Evolutionary conservation across 2,329 filamentous ascomycete genomes (phyloP), one percentile per base, ranked within the genome.

Genomic region (Penicillium sp.): DNA sequence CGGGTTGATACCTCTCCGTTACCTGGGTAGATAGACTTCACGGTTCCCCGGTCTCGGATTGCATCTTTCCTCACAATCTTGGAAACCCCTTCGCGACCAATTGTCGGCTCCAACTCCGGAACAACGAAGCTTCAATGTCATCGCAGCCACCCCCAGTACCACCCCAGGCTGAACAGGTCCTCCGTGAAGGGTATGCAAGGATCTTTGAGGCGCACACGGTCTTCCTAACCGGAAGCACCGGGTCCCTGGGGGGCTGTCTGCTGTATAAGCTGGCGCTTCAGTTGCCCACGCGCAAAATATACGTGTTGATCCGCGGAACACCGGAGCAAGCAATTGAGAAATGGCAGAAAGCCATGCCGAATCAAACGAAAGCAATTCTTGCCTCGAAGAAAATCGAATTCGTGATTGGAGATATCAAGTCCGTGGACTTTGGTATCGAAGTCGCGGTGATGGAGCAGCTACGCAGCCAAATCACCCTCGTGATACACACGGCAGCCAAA

Each of bases 261-360:
- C 48, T 70, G 5, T 68, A 69, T 52, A 70, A 70, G 33, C 35
- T 70, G 33, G 60, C 67, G 10, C 35, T 66, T 18, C 68, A 69
- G 46, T 55, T 70, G 0, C 68, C 68, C 11, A 68, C 65, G 1
- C 60, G 55, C 25, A 69, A 61, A 30, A 66, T 70, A 16, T 70
- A 64, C 25, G 59, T 63, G 1, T 53, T 70, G 5, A 58, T 67
- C 18, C 63, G 68, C 2, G 59, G 58, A 7, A 56, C 58, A 5
- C 48, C 61, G 0, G 48, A 63, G 9, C 22, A 45, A 16, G 68
- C 68, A 5, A 59, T 66, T 28, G 48, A 58, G 18, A 69, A 67
- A 50, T 67, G 65, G 63, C 57, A 44, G 44, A 60, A 60, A 35
- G 53, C 54, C 5, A 70, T 70, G 65, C 65, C 67, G 1, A 24